Evolutionary conservation across 2,329 filamentous ascomycete genomes (phyloP).

Genomic region (Cercospora zeina): DNA sequence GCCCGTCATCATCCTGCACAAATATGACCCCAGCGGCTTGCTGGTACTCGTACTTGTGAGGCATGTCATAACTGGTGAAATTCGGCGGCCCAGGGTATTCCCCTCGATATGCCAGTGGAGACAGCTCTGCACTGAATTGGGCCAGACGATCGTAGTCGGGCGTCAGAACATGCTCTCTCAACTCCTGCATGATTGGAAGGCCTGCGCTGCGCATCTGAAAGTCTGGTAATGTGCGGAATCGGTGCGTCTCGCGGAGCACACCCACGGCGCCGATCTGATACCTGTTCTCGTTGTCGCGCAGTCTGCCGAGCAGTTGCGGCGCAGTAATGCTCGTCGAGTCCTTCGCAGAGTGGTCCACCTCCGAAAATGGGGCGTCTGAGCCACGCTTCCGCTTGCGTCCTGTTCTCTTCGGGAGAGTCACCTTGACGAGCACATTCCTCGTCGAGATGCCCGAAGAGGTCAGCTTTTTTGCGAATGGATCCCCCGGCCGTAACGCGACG

Average conservation of each 20-base stretch:
- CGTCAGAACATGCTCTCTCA: conserved; percentile 69
- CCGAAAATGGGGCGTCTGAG: conserved; percentile 57
- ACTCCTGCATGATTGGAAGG: conserved; percentile 64
- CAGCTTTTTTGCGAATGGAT: conserved; percentile 75
- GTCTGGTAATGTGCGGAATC: conserved; percentile 82
- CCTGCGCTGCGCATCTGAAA: conserved; percentile 59
- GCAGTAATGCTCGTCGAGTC: conserved; percentile 30
- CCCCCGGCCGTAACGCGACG: conserved; percentile 76
- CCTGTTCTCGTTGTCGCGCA: conserved; percentile 35
- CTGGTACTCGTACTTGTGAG: conserved; percentile 67
- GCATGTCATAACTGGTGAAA: conserved; percentile 36
- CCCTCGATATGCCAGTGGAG: conserved; percentile 59
- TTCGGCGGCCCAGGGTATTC: conserved; percentile 50
- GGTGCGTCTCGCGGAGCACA: conserved; percentile 74
- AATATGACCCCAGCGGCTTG: conserved; percentile 79
- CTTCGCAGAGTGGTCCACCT: conserved; percentile 11
- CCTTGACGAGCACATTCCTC: conserved; percentile 81
- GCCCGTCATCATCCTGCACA: conserved; percentile 55
- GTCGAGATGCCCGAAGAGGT: conserved; percentile 73
- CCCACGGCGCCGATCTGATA: conserved; percentile 45
- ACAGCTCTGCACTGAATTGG: conserved; percentile 65
- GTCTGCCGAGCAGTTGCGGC: conserved; percentile 35
- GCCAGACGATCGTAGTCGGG: conserved; percentile 63
- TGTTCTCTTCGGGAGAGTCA: conserved; percentile 83
- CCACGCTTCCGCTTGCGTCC: conserved; percentile 83